phyloP scores from a whole-genome alignment of 768 basidiomycete species.

The Pleurotus sapidus region DNA sequence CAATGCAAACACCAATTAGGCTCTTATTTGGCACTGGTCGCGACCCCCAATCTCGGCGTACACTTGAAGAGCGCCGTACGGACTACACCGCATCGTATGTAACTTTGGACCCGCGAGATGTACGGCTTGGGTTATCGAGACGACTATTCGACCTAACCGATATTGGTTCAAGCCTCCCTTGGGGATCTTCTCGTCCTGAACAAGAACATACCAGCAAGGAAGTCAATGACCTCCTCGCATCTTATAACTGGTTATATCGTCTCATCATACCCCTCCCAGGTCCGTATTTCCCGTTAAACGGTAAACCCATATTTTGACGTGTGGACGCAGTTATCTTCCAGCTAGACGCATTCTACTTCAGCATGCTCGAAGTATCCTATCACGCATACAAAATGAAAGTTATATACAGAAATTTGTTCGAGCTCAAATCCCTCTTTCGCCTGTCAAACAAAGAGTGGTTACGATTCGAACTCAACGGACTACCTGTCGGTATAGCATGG shows the following conservation, averaged over 20 bases:
- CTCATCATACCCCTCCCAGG: constrained; percentile 34
- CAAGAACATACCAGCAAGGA: constrained; percentile 31
- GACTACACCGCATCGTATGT: neutral
- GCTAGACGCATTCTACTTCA: constrained; percentile 38
- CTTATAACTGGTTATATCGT: constrained; percentile 33
- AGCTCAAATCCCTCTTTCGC: constrained; percentile 14
- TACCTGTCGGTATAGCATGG: constrained; percentile 29
- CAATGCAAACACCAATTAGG: constrained; percentile 19
- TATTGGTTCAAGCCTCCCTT: constrained; percentile 26
- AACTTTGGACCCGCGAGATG: constrained; percentile 23
- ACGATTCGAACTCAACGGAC: constrained; percentile 28
- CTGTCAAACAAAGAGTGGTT: constrained; percentile 27
- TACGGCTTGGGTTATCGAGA: constrained; percentile 32
- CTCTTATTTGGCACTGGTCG: constrained; percentile 41
- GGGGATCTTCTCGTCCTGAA: constrained; percentile 19
- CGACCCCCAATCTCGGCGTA: constrained; percentile 32
- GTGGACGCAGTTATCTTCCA: constrained; percentile 36
- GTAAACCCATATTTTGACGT: constrained; percentile 9
- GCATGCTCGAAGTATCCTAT: constrained; percentile 37
- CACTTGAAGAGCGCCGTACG: constrained; percentile 7
- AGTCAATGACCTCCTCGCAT: constrained; percentile 24
- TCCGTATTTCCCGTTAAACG: constrained; percentile 16
- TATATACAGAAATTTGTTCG: constrained; percentile 31
- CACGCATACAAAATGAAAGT: constrained; percentile 37
- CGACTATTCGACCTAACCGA: constrained; percentile 31